These are phyloP conservation scores for Kodamaea anthophila DNA, from an alignment of 1,139 yeast species.

Conservation along the genomic window DNA sequence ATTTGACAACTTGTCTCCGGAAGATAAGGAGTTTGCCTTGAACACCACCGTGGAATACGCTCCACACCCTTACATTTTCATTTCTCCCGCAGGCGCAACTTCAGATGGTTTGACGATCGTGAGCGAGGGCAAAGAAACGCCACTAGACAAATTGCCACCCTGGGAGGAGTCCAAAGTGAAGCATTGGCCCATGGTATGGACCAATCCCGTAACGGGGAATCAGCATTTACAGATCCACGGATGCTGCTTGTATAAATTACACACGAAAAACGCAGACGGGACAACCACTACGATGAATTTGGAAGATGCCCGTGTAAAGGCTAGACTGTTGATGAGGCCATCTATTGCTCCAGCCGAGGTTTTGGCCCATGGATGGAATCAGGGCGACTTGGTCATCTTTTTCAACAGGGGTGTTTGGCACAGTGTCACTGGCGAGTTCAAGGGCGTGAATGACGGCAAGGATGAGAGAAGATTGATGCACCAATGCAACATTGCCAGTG, in stretches of 20 bases:
- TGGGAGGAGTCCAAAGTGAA: constrained; percentile 79
- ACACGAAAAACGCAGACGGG: constrained; percentile 52
- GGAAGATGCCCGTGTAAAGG: constrained; percentile 65
- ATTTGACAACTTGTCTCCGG: constrained; percentile 56
- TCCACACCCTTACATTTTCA: constrained; percentile 85
- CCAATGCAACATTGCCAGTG: constrained; percentile 87
- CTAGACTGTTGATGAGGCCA: constrained; percentile 73
- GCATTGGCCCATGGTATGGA: constrained; percentile 81
- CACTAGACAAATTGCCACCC: constrained; percentile 62
- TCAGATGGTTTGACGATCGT: constrained; percentile 83
- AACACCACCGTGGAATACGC: constrained; percentile 78
- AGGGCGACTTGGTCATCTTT: constrained; percentile 80
- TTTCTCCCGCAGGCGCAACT: constrained; percentile 74
- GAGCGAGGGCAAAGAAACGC: constrained; percentile 65
- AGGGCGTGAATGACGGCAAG: constrained; percentile 41
- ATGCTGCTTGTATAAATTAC: constrained; percentile 67
- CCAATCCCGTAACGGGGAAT: constrained; percentile 79
- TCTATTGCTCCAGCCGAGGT: constrained; percentile 70
- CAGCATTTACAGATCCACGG: constrained; percentile 85
- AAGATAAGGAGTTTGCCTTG: constrained; percentile 67
- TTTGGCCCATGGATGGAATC: constrained; percentile 75
- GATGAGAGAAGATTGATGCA: constrained; percentile 84
- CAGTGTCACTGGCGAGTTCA: constrained; percentile 82
- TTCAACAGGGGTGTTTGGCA: constrained; percentile 88
- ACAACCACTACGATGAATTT: constrained; percentile 44